Evolutionary conservation across 306 rosid genomes (phyloP).

Genomic region (Albizia julibrissin): DNA sequence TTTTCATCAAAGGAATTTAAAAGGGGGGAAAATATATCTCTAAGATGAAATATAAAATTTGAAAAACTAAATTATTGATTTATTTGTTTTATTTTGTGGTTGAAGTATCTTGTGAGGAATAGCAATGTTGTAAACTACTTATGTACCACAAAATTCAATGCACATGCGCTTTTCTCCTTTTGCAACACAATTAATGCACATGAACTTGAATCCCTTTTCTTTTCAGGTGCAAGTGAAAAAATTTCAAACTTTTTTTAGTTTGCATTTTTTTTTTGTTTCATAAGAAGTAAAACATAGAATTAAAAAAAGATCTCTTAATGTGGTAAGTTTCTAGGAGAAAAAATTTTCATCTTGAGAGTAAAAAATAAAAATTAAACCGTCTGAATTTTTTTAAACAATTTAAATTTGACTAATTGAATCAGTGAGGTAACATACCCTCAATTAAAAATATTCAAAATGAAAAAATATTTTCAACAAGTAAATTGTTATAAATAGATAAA

Average conservation of each 20-base stretch:
- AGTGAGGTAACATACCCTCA: background rate
- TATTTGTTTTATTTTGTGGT: background rate
- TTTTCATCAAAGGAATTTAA: background rate
- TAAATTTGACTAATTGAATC: background rate
- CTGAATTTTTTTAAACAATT: background rate
- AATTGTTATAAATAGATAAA: background rate
- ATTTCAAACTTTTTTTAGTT: background rate
- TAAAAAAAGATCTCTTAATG: background rate
- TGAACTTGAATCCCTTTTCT: background rate
- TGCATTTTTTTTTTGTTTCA: background rate
- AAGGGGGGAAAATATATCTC: background rate
- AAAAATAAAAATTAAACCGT: background rate
- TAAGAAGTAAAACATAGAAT: background rate
- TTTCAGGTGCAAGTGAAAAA: background rate
- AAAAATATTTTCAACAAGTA: background rate
- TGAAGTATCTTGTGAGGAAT: background rate
- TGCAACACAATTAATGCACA: background rate
- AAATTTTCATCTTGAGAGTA: background rate
- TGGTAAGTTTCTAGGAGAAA: background rate
- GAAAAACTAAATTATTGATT: background rate
- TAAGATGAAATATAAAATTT: no score
- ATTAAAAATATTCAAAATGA: background rate
- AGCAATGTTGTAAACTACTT: background rate
- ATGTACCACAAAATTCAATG: background rate
- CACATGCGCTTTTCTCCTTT: background rate